Percentiles rank a stretch among this genome's conserved stretches.
Conservation (phyloP, 2,329 filamentous ascomycete species). For the Epichloe brachyelytri region DNA sequence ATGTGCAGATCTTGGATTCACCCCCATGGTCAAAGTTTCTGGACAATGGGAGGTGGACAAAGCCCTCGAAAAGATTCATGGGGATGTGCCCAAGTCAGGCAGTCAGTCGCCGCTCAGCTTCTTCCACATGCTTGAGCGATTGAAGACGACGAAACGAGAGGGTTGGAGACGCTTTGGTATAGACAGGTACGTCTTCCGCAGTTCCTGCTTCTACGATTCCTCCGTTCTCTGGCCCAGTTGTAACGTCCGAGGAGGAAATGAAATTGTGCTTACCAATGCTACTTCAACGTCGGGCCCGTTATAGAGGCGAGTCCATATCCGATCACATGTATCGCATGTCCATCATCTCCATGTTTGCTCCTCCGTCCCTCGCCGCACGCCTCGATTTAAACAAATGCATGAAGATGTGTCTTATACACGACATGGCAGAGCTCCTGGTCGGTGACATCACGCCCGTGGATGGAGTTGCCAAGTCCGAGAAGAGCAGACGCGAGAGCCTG, state of each 20-base stretch:
- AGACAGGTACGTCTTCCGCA: slow-evolving; percentile 26
- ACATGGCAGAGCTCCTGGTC: slow-evolving; percentile 92
- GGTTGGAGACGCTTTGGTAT: slow-evolving; percentile 90
- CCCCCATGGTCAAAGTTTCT: slow-evolving; percentile 25
- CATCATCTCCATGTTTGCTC: slow-evolving; percentile 85
- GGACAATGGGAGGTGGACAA: slow-evolving; percentile 43
- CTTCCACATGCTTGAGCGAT: slow-evolving; percentile 84
- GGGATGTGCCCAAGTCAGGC: slow-evolving; percentile 39
- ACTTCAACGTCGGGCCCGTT: too few species aligned
- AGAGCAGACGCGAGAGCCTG: slow-evolving; percentile 70
- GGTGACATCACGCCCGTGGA: slow-evolving; percentile 96
- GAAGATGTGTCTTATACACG: slow-evolving; percentile 91
- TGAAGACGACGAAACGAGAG: slow-evolving; percentile 94
- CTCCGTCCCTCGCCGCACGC: slow-evolving; percentile 53
- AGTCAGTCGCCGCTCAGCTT: slow-evolving; percentile 71
- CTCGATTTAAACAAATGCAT: slow-evolving; percentile 76
- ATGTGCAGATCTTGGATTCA: slow-evolving; percentile 20
- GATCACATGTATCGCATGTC: slow-evolving; percentile 99
- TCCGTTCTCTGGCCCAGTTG: too few species aligned
- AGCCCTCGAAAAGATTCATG: slow-evolving; percentile 52
- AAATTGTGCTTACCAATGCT: neutral
- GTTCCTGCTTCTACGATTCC: neutral
- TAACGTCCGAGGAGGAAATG: too few species aligned
- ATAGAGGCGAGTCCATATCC: slow-evolving; percentile 74
- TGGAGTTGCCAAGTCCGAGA: slow-evolving; percentile 72